These are phyloP conservation scores for Solanum pimpinellifolium DNA, from an alignment of 257 asterid species.

Conservation along the genomic window DNA sequence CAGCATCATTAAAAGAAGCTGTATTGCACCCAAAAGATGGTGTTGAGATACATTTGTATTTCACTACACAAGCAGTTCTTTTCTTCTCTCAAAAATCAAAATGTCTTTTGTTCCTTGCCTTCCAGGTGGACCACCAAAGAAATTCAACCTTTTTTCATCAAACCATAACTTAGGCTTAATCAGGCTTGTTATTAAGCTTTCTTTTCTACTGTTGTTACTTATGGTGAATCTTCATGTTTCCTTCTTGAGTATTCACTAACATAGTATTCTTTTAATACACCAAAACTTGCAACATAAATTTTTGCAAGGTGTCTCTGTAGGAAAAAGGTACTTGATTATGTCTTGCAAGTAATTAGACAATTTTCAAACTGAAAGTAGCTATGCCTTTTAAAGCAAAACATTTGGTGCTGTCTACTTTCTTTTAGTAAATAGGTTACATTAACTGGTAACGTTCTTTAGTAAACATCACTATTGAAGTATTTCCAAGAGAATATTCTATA, in stretches of 20 bases:
- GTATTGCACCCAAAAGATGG: background rate
- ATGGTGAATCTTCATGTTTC: background rate
- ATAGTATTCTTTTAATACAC: background rate
- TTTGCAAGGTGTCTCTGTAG: background rate
- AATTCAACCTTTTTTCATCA: background rate
- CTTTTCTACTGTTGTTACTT: background rate
- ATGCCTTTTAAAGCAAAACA: background rate
- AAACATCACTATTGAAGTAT: background rate
- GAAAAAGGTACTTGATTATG: background rate
- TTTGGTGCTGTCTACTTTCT: background rate
- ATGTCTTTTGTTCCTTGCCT: background rate
- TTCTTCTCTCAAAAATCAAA: background rate
- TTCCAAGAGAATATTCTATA: background rate
- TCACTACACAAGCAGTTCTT: background rate
- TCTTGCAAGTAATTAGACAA: background rate
- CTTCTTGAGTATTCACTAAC: background rate
- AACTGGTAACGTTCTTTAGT: background rate
- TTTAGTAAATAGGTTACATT: background rate
- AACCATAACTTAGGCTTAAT: background rate
- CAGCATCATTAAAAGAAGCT: background rate
- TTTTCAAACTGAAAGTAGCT: background rate
- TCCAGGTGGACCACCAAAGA: background rate
- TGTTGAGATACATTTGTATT: background rate
- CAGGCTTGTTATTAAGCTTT: background rate
- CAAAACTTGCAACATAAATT: background rate